Evolutionary conservation across 306 rosid species (phyloP), one percentile per base, ranked within the genome.

Genomic region (Dryas alaskensis): DNA sequence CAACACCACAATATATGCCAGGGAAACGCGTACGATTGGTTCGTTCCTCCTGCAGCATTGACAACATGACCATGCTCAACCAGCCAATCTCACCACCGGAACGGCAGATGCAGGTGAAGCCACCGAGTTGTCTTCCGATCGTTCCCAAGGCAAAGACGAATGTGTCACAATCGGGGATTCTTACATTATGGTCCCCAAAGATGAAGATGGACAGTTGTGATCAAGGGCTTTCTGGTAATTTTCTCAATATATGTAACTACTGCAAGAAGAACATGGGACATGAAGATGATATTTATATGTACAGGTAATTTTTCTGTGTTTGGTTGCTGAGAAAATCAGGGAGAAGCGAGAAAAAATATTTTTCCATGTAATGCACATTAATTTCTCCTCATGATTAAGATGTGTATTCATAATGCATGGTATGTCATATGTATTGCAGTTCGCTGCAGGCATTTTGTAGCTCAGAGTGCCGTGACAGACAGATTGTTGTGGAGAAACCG

Each of bases 1-100:
- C 13, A 40, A 12, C 42, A 19, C 63, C 22, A 53, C 40, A 7
- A 4, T 22, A 22, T 22, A 43, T 70, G 75, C 48, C 75, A 7
- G 75, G 75, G 16, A 70, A 70, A 70, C 65, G 75, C 53, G 14
- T 57, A 54, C 65, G 75, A 42, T 43, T 70, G 31, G 75, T 70
- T 12, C 65, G 75, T 44, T 55, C 65, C 54, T 17, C 16, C 8
- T 43, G 65, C 4, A 70, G 75, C 65, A 43, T 70, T 13, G 53
- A 70, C 22, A 53, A 55, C 44, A 19, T 70, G 75, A 19, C 2
- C 45, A 14, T 13, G 53, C 6, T 57, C 13, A 10, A 71, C 3
- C 43, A 42, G 42, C 52, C 37, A 0, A 12, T 5, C 13, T 7
- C 42, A 12, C 43, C 13, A 1, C 43, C 7, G 44, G 63, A 70